phyloP scores from a whole-genome alignment of 176 grass and related monocot species.

The Tillandsia fasciculata region DNA sequence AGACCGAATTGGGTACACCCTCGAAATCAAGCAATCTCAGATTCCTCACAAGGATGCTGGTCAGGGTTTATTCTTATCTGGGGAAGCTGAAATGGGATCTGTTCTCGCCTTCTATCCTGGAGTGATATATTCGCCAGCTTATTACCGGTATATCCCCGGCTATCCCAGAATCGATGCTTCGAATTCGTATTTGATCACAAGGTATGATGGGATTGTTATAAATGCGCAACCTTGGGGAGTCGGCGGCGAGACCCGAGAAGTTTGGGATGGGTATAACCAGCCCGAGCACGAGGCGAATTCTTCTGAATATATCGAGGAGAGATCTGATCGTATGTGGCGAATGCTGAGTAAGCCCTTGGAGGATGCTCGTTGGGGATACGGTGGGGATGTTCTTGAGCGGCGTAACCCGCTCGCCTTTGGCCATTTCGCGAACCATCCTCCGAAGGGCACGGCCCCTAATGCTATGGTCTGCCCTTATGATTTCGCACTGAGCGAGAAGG shows the following conservation, averaged over 20 bases:
- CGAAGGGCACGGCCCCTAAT: conserved; percentile 54
- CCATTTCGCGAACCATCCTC: conserved; percentile 91
- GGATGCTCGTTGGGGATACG: conserved; percentile 26
- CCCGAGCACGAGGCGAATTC: conserved; percentile 21
- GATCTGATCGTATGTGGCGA: conserved; percentile 57
- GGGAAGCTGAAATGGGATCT: conserved; percentile 52
- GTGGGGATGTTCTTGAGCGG: conserved; percentile 54
- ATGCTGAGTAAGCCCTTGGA: conserved; percentile 73
- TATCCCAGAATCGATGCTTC: conserved; percentile 76
- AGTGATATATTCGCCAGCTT: conserved; percentile 86
- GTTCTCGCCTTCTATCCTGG: conserved; percentile 86
- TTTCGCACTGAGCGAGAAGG: conserved; percentile 67
- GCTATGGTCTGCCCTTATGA: conserved; percentile 90
- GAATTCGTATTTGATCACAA: conserved; percentile 78
- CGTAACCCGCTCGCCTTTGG: conserved; percentile 85
- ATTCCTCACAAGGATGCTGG: conserved; percentile 89
- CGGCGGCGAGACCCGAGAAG: conserved; percentile 55
- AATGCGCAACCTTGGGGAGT: conserved; percentile 70
- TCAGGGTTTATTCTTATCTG: conserved; percentile 69
- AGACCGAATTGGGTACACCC: conserved; percentile 53
- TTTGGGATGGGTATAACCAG: conserved; percentile 58
- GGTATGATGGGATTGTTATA: conserved; percentile 86
- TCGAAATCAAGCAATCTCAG: conserved; percentile 55
- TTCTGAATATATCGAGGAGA: conserved; percentile 27
- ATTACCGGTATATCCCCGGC: conserved; percentile 80